phyloP scores from a whole-genome alignment of 1,284 basidiomycete species.

The Pseudozyma tsukubaensis region DNA sequence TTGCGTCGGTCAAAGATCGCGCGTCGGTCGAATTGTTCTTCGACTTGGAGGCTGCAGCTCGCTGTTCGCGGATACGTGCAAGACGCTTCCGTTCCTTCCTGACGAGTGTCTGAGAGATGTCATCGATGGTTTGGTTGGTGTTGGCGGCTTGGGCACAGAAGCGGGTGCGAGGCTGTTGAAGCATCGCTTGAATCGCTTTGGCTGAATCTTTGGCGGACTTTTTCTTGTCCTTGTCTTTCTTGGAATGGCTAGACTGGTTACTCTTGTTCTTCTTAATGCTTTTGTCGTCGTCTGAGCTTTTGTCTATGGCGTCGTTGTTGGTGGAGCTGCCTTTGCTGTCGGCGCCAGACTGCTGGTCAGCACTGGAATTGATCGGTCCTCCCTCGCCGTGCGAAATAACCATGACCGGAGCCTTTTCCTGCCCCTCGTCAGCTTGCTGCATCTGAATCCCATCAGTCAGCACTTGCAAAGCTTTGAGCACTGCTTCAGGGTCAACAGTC shows the following conservation, averaged over 20 bases:
- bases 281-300: neutral
- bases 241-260: no score
- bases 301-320: constrained; percentile 10
- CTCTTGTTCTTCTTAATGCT: constrained; percentile 9
- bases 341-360: neutral
- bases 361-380: constrained; percentile 11
- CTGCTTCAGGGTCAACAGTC: constrained; percentile 15
- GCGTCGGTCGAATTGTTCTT: constrained; percentile 11
- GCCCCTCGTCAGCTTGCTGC: neutral
- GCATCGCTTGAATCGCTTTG: constrained; percentile 10
- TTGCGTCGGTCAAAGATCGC: constrained; percentile 29
- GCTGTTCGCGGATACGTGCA: constrained; percentile 26
- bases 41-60: neutral
- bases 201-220: constrained; percentile 9
- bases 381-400: constrained; percentile 35
- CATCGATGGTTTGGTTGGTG: constrained; percentile 31
- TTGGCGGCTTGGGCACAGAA: constrained; percentile 42
- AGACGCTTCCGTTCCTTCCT: constrained; percentile 28
- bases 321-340: neutral
- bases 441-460: constrained; percentile 18
- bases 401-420: neutral
- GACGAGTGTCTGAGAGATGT: constrained; percentile 14
- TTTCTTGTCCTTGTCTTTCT: constrained; percentile 7
- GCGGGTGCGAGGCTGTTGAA: constrained; percentile 35
- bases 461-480: constrained; percentile 25